phyloP scores from a whole-genome alignment of 2,329 filamentous ascomycete species.

The Botryotinia calthae region DNA sequence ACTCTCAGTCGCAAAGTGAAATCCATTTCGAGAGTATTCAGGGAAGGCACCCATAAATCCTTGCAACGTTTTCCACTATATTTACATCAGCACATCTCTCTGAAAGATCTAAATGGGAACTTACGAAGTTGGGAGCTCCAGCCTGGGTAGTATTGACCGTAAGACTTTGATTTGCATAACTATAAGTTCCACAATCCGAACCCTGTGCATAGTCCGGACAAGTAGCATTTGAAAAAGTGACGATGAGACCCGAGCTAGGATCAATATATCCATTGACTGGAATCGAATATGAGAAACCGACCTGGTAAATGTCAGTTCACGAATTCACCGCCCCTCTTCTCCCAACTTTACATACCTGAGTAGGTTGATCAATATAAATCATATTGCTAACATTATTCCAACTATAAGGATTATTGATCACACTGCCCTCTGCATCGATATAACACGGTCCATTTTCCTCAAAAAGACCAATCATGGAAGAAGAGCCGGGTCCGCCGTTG shows the following conservation, averaged over 20 bases:
- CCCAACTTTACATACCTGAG: constrained; percentile 25
- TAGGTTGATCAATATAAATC: constrained; percentile 40
- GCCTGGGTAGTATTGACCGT: constrained; percentile 52
- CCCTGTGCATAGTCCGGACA: constrained; percentile 50
- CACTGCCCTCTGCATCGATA: constrained; percentile 42
- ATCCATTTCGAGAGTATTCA: constrained; percentile 47
- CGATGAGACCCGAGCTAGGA: constrained; percentile 35
- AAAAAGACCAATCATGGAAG: constrained; percentile 63
- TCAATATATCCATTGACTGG: constrained; percentile 28
- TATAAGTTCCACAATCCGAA: constrained; percentile 54
- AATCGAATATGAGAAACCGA: constrained; percentile 41
- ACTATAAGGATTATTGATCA: constrained; percentile 49
- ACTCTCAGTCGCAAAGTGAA: constrained; percentile 55
- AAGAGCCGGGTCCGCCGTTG: constrained; percentile 63
- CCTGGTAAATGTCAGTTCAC: constrained; percentile 22
- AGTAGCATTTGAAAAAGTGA: constrained; percentile 46
- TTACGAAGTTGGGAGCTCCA: constrained; percentile 57
- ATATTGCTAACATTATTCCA: constrained; percentile 60
- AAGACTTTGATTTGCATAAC: constrained; percentile 48
- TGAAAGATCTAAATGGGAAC: background rate
- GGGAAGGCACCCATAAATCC: constrained; percentile 63
- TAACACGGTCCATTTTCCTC: constrained; percentile 53
- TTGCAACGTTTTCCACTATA: constrained; percentile 52
- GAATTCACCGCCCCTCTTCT: background rate
- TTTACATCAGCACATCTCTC: background rate